Percentiles rank a stretch among this genome's conserved stretches.
These are phyloP conservation scores for Ascobolus immersus DNA, from an alignment of 495 filamentous ascomycete genomes.

Conservation along the genomic window DNA sequence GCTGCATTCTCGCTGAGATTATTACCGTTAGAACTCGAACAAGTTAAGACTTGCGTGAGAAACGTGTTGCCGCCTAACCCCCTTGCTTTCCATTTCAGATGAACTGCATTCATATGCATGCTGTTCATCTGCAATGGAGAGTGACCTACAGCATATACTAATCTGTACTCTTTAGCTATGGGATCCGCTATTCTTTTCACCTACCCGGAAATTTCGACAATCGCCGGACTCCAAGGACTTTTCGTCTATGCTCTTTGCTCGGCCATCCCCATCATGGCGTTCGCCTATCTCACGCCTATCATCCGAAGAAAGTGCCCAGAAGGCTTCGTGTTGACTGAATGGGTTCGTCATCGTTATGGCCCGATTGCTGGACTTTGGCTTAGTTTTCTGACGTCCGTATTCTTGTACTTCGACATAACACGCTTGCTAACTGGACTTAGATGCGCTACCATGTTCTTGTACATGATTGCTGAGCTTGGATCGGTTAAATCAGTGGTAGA, in stretches of 20 bases:
- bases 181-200: conserved; percentile 55
- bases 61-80: conserved; percentile 57
- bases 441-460: conserved; percentile 49
- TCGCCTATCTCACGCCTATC: conserved; percentile 42
- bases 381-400: conserved; percentile 32
- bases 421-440: conserved; percentile 9
- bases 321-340: conserved; percentile 57
- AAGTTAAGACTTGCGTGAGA: conserved; percentile 90
- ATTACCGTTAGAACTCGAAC: conserved; percentile 79
- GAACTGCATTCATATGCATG: too few relatives aligned
- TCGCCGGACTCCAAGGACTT: conserved; percentile 47
- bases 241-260: conserved; percentile 45
- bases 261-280: conserved; percentile 38
- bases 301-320: conserved; percentile 48
- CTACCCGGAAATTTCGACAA: conserved; percentile 56
- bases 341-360: conserved; percentile 50
- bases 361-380: conserved; percentile 36
- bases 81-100: conserved; percentile 9
- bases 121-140: neutral
- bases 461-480: conserved; percentile 58
- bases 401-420: neutral
- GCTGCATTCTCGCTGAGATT: conserved; percentile 45
- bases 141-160: conserved; percentile 14
- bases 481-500: conserved; percentile 46
- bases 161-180: conserved; percentile 32